Conservation (phyloP, 345 rosid genomes). For the Ailanthus altissimus region DNA sequence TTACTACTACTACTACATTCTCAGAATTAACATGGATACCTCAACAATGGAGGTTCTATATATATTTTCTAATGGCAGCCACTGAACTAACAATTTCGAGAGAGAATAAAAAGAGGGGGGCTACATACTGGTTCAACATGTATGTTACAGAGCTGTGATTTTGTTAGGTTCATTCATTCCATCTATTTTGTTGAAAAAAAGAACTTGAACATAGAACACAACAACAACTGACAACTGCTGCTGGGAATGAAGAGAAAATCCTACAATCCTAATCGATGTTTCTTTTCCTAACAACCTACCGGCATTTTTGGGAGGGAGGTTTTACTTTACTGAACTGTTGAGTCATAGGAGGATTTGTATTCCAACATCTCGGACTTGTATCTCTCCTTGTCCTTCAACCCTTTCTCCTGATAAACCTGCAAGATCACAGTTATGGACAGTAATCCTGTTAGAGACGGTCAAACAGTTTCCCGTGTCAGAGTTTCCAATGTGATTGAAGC, state of each 20-base stretch:
- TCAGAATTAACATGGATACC: too few species aligned
- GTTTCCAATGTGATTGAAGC: background rate
- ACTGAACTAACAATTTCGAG: background rate
- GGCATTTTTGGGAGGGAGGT: background rate
- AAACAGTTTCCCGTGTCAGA: background rate
- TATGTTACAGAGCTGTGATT: conserved; percentile 3
- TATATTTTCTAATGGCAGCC: background rate
- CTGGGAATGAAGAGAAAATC: background rate
- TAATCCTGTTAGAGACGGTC: too few species aligned
- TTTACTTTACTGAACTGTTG: conserved; percentile 28
- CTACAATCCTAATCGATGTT: background rate
- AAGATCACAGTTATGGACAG: background rate
- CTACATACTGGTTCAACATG: background rate
- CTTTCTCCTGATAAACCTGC: conserved; percentile 77
- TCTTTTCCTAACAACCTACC: background rate
- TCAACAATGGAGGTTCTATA: too few species aligned
- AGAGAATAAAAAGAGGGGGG: background rate
- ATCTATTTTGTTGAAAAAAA: too few species aligned
- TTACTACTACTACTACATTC: too few species aligned
- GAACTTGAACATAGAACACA: too few species aligned
- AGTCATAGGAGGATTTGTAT: conserved; percentile 46
- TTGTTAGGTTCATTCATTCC: too few species aligned
- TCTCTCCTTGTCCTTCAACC: conserved; percentile 71
- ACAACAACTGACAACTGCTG: conserved; percentile 1
- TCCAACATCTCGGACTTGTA: conserved; percentile 68